Conservation (phyloP, 2,329 filamentous ascomycete species). For the Ascochyta pisi region DNA sequence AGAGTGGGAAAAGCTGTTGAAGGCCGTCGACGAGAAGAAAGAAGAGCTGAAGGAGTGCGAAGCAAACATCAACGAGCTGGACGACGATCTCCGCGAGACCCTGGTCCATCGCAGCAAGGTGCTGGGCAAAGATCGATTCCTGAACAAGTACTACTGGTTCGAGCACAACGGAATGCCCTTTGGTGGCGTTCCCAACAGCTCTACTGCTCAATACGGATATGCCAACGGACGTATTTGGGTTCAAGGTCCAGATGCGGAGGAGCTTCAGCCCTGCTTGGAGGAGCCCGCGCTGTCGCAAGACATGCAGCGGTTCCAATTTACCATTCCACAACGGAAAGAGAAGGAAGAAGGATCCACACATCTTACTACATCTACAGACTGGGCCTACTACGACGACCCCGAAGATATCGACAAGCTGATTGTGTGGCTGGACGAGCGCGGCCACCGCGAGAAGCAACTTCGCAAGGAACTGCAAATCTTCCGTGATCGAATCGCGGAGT, state of each 20-base stretch:
- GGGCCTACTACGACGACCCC: conserved; percentile 89
- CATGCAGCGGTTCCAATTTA: conserved; percentile 77
- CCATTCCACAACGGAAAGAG: conserved; percentile 82
- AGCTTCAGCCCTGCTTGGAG: conserved; percentile 61
- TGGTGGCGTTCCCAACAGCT: conserved; percentile 83
- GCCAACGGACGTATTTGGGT: conserved; percentile 97
- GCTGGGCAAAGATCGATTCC: conserved; percentile 93
- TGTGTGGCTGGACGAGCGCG: conserved; percentile 86
- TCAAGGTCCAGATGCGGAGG: conserved; percentile 89
- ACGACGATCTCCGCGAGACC: conserved; percentile 91
- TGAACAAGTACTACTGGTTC: conserved; percentile 99
- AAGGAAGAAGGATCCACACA: conserved; percentile 84
- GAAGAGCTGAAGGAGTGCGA: conserved; percentile 81
- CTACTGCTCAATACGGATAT: conserved; percentile 84
- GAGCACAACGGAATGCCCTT: conserved; percentile 98
- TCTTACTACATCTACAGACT: conserved; percentile 78
- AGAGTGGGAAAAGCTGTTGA: conserved; percentile 84
- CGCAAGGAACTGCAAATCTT: conserved; percentile 83
- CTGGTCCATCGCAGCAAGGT: conserved; percentile 90
- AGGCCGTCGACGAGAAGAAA: conserved; percentile 89
- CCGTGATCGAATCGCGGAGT: conserved; percentile 74
- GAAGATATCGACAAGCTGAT: conserved; percentile 80
- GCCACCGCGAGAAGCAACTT: conserved; percentile 83
- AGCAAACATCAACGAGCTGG: conserved; percentile 81
- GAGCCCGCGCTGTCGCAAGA: conserved; percentile 78